These are phyloP conservation scores for Eucalyptus pumila DNA, from an alignment of 345 rosid genomes.

Conservation along the genomic window DNA sequence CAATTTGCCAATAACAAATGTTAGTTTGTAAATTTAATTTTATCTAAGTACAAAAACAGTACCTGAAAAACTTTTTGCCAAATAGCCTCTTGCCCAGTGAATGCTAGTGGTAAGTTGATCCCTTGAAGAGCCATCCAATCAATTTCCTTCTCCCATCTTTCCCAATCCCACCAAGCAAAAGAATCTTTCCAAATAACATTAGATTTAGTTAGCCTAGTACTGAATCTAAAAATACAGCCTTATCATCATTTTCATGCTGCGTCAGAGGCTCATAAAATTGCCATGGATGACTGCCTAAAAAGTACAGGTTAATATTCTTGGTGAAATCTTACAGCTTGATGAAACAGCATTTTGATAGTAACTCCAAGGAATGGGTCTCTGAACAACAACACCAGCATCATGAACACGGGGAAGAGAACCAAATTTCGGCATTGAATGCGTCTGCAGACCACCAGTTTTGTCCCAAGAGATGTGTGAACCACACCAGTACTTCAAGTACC, in stretches of 20 bases:
- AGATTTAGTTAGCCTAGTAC: background rate
- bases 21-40: background rate
- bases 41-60: background rate
- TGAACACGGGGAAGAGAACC: conserved; percentile 44
- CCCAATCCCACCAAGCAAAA: conserved; percentile 80
- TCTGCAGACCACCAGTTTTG: conserved; percentile 58
- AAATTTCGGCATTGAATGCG: conserved; percentile 21
- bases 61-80: conserved; percentile 69
- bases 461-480: conserved; percentile 64
- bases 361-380: conserved; percentile 54
- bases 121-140: conserved; percentile 86
- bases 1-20: background rate
- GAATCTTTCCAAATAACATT: conserved; percentile 20
- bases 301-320: background rate
- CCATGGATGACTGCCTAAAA: background rate
- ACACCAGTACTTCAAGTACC: conserved; percentile 58
- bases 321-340: conserved; percentile 49
- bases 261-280: background rate
- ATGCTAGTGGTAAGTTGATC: conserved; percentile 60
- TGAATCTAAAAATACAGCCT: background rate
- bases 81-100: conserved; percentile 68
- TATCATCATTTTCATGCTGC: background rate
- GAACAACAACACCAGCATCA: conserved; percentile 29
- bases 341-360: conserved; percentile 80
- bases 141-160: conserved; percentile 70